Percentiles rank a stretch among this genome's conserved stretches.
These are phyloP conservation scores for Diaporthe sp. DNA, from an alignment of 2,329 filamentous ascomycete genomes.

Conservation along the genomic window DNA sequence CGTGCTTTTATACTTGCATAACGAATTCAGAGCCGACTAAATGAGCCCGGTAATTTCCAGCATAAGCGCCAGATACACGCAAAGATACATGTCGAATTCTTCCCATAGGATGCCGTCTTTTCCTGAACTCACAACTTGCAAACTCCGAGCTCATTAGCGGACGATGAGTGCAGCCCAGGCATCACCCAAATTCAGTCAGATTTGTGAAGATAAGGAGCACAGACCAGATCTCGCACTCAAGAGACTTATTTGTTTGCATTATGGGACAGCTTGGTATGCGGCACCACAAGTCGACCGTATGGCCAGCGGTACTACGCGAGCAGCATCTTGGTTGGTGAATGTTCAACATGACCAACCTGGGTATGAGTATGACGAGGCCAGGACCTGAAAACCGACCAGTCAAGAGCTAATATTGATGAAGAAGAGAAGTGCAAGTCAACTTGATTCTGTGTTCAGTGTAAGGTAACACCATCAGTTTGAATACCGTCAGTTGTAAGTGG, in stretches of 20 bases:
- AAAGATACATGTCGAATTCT: neutral
- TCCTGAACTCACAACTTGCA: too few species aligned
- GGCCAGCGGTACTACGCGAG: neutral
- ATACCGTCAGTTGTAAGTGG: neutral
- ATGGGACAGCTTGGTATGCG: neutral
- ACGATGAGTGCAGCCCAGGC: neutral
- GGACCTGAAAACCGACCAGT: neutral
- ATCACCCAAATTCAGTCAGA: neutral
- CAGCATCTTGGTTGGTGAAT: neutral
- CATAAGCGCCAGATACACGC: neutral
- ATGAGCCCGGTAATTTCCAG: neutral
- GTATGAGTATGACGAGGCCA: neutral
- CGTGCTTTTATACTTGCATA: neutral
- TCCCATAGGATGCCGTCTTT: neutral
- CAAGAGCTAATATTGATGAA: neutral
- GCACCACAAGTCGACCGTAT: neutral
- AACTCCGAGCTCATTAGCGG: neutral
- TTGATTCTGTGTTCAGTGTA: neutral
- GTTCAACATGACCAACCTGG: neutral
- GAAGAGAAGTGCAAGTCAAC: neutral
- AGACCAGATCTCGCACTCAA: neutral
- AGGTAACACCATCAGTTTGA: neutral
- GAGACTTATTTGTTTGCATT: neutral
- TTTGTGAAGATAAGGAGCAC: neutral
- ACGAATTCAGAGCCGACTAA: neutral